phyloP scores from a whole-genome alignment of 306 rosid species.

The Lathyrus sativus region DNA sequence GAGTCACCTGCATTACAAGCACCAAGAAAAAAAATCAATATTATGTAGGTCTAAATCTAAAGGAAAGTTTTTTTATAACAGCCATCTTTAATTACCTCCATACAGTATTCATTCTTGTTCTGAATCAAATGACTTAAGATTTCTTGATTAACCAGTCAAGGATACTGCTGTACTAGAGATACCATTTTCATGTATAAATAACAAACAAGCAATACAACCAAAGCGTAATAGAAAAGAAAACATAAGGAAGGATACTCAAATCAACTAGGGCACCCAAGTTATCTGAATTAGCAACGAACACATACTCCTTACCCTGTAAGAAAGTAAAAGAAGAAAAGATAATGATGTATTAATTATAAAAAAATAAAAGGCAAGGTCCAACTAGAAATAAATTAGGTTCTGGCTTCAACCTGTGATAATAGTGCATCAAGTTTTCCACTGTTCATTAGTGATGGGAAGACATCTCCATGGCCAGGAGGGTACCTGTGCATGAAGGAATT shows the following conservation, averaged over 20 bases:
- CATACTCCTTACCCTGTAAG: constrained; percentile 90
- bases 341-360: constrained; percentile 22
- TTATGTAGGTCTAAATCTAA: background rate
- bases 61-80: constrained; percentile 4
- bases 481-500: constrained; percentile 57
- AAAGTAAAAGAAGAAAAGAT: constrained; percentile 26
- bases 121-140: constrained; percentile 47
- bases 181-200: constrained; percentile 25
- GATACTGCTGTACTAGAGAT: constrained; percentile 40
- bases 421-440: constrained; percentile 91
- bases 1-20: constrained; percentile 38
- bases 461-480: constrained; percentile 99
- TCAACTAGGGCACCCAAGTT: constrained; percentile 96
- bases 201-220: constrained; percentile 5
- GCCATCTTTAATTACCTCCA: constrained; percentile 67
- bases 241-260: constrained; percentile 81
- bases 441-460: constrained; percentile 81
- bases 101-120: constrained; percentile 88
- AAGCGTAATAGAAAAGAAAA: constrained; percentile 28
- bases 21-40: background rate
- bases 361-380: constrained; percentile 27
- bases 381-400: constrained; percentile 34
- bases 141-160: constrained; percentile 69
- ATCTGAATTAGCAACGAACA: constrained; percentile 89
- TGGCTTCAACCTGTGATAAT: constrained; percentile 67